Evolutionary conservation across 306 rosid genomes (phyloP).

Genomic region (Medicago ruthenica): DNA sequence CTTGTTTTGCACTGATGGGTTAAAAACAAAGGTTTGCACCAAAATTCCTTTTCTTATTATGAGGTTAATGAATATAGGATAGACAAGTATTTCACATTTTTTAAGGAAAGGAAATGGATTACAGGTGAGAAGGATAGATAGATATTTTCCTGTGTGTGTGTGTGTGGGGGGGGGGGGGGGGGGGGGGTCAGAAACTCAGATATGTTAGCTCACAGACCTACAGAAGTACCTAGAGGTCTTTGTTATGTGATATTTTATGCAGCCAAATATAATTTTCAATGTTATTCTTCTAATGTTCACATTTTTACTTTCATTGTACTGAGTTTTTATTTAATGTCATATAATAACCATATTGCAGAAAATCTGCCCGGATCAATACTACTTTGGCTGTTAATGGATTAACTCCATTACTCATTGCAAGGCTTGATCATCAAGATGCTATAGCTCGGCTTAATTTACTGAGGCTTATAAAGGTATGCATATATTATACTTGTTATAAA

Average conservation of each 20-base stretch:
- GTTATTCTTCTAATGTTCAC: neutral
- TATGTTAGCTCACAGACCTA: slow-evolving; percentile 8
- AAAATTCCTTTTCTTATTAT: slow-evolving; percentile 27
- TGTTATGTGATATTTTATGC: neutral
- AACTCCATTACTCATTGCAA: slow-evolving; percentile 92
- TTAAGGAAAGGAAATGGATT: neutral
- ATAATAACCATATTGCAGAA: slow-evolving; percentile 62
- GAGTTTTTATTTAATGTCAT: slow-evolving; percentile 23
- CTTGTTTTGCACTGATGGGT: slow-evolving; percentile 19
- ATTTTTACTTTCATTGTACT: slow-evolving; percentile 19
- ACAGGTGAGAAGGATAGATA: slow-evolving; percentile 7
- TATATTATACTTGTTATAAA: slow-evolving; percentile 28
- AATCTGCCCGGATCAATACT: slow-evolving; percentile 94
- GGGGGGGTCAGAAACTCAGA: neutral
- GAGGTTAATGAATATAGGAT: slow-evolving; percentile 28
- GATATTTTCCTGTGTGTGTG: slow-evolving; percentile 15
- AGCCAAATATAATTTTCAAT: slow-evolving; percentile 10
- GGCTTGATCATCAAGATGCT: slow-evolving; percentile 97
- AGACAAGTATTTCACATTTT: slow-evolving; percentile 18
- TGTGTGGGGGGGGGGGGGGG: too few species aligned
- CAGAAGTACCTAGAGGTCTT: neutral
- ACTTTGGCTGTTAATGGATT: slow-evolving; percentile 95
- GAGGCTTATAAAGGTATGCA: slow-evolving; percentile 87
- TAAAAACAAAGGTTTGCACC: slow-evolving; percentile 29
- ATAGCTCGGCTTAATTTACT: slow-evolving; percentile 98